Base-by-base conservation (phyloP, 2,329 filamentous ascomycete genomes). In the Hortaea sp. region DNA sequence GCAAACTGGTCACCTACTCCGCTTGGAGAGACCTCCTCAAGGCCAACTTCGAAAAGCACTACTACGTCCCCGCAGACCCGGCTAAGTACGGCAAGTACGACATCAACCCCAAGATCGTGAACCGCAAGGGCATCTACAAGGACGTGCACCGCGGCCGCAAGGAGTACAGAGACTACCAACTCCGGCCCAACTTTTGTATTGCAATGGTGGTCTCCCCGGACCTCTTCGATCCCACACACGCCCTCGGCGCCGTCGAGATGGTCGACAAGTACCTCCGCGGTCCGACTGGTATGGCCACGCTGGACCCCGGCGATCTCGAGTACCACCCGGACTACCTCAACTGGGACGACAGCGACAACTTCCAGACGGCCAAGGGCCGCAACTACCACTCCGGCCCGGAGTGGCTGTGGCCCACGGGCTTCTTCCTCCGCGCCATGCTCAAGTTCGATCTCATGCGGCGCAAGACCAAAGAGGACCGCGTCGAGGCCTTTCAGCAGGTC, bases 321-420 rank as follows among this genome's bases (percentile, higher is more conserved):
- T 98, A 98, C 69, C 81, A 86, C 3, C 89, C 89, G 0, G 87
- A 92, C 71, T 98, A 98, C 70, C 81, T 84, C 72, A 98, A 98
- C 70, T 85, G 84, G 55, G 90, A 97, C 60, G 92, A 98, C 67
- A 90, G 84, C 49, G 80, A 79, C 9, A 86, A 97, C 65, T 97
- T 95, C 61, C 79, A 86, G 7, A 97, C 90, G 0, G 81, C 85
- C 57, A 97, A 97, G 68, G 92, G 92, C 42, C 78, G 92, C 47
- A 98, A 97, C 68, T 98, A 98, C 69, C 92, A 98, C 66, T 90
- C 97, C 66, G 92, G 92, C 4, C 94, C 92, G 0, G 92, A 98
- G 66, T 98, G 92, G 92, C 71, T 95, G 27, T 98, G 92, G 92
- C 94, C 90, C 0, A 90, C 88, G 1, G 92, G 92, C 4, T 98